Conservation (phyloP, 1,284 basidiomycete species). For the Boletus smithii region DNA sequence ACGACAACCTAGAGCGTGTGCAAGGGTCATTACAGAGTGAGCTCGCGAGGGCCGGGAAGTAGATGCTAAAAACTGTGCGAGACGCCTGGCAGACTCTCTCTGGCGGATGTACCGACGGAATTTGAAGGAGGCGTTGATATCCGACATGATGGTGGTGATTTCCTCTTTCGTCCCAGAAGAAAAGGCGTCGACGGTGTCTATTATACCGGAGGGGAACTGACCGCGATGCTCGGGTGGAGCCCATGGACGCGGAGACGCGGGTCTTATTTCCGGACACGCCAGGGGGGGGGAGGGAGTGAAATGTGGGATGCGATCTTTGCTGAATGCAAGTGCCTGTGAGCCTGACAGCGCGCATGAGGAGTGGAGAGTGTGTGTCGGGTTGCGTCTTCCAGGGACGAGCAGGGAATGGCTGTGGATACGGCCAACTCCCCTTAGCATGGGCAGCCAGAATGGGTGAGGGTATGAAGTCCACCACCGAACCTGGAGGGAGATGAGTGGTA, state of each 20-base stretch:
- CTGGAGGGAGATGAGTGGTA: constrained; percentile 2
- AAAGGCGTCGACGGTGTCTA: constrained; percentile 27
- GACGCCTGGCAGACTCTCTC: constrained; percentile 38
- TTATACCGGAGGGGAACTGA: constrained; percentile 25
- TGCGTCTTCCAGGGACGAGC: constrained; percentile 13
- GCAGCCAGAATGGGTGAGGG: constrained; percentile 45
- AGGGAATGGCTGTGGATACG: constrained; percentile 51
- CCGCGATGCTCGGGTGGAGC: constrained; percentile 5
- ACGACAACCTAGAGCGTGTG: constrained; percentile 45
- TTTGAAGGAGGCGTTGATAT: constrained; percentile 24
- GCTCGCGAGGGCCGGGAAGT: constrained; percentile 41
- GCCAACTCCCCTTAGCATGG: constrained; percentile 66
- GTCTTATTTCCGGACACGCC: neutral
- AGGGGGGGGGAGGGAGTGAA: neutral
- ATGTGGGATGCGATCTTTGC: constrained; percentile 8
- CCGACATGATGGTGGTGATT: constrained; percentile 25
- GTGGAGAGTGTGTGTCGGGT: constrained; percentile 12
- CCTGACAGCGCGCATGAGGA: constrained; percentile 24
- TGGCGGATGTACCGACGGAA: constrained; percentile 37
- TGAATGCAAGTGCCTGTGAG: constrained; percentile 21
- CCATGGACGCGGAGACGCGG: neutral
- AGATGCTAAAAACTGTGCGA: constrained; percentile 46
- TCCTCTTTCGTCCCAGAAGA: constrained; percentile 19
- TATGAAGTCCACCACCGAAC: constrained; percentile 33
- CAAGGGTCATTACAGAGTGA: constrained; percentile 44